phyloP scores from a whole-genome alignment of 192 early-diverging fungal genomes.

The Podochytrium sp. region DNA sequence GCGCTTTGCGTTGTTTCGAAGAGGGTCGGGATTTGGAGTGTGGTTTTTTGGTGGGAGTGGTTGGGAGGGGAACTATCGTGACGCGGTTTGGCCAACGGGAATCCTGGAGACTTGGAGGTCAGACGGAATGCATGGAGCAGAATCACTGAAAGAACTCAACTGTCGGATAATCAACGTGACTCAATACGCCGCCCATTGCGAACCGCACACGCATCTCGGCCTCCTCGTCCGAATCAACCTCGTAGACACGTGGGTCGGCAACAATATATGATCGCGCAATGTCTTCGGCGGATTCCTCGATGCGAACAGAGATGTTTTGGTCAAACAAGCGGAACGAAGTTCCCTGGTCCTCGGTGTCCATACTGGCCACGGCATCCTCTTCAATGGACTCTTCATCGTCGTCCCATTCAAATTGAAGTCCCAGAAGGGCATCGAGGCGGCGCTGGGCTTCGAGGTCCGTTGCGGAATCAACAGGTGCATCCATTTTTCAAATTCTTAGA shows the following conservation, averaged over 20 bases:
- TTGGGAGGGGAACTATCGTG: background rate
- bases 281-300: background rate
- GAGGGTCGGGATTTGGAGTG: background rate
- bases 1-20: background rate
- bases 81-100: background rate
- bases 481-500: no score
- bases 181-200: background rate
- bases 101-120: no score
- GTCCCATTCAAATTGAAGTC: constrained; percentile 7
- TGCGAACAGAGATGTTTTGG: background rate
- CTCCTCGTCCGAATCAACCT: constrained; percentile 20
- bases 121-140: no score
- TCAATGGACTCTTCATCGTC: background rate
- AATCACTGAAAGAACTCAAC: no score
- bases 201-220: background rate
- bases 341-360: no score
- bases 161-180: background rate
- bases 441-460: background rate
- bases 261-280: background rate
- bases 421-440: constrained; percentile 15
- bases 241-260: background rate
- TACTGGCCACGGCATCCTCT: background rate
- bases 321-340: constrained; percentile 13
- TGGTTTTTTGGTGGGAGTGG: background rate
- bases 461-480: no score